Conservation (phyloP, 805 yeast genomes). For the Starmerella lactis-condensi region DNA sequence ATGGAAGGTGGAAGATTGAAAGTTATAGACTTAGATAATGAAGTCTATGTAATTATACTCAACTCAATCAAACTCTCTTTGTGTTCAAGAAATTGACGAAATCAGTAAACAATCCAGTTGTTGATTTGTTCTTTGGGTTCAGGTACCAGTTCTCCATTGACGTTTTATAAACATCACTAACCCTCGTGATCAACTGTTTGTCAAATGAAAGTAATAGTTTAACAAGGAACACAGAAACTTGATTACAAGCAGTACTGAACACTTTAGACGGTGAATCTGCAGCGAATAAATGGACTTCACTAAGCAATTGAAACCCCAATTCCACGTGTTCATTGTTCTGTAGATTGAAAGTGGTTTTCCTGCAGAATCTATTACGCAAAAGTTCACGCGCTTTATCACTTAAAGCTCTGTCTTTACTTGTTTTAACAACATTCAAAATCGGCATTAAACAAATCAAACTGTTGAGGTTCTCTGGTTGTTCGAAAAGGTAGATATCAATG, state of each 20-base stretch:
- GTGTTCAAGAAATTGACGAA: constrained; percentile 61
- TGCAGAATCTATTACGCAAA: constrained; percentile 27
- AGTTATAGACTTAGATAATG: too few species aligned
- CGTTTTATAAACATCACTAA: constrained; percentile 38
- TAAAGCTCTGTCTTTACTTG: constrained; percentile 50
- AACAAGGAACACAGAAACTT: constrained; percentile 45
- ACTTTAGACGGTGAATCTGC: constrained; percentile 31
- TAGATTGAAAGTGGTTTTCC: constrained; percentile 11
- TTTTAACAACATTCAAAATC: constrained; percentile 38
- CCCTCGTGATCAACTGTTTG: constrained; percentile 22
- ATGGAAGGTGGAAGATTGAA: too few species aligned
- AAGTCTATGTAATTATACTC: neutral
- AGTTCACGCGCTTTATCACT: constrained; percentile 63
- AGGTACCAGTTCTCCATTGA: constrained; percentile 46
- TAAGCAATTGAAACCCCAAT: constrained; percentile 15
- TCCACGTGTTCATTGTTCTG: constrained; percentile 14
- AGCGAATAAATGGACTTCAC: constrained; percentile 24
- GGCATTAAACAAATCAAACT: constrained; percentile 33
- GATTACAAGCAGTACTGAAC: constrained; percentile 40
- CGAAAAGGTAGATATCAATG: constrained; percentile 41
- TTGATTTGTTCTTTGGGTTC: constrained; percentile 29
- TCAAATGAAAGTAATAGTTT: constrained; percentile 31
- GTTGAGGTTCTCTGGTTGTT: constrained; percentile 23
- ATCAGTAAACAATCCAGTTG: constrained; percentile 48
- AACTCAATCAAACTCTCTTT: constrained; percentile 17